A percentile compares a stretch with the other conserved stretches of the same genome.
phyloP scores from a whole-genome alignment of 129 eudicot genomes.

The Tanacetum coccineum region DNA sequence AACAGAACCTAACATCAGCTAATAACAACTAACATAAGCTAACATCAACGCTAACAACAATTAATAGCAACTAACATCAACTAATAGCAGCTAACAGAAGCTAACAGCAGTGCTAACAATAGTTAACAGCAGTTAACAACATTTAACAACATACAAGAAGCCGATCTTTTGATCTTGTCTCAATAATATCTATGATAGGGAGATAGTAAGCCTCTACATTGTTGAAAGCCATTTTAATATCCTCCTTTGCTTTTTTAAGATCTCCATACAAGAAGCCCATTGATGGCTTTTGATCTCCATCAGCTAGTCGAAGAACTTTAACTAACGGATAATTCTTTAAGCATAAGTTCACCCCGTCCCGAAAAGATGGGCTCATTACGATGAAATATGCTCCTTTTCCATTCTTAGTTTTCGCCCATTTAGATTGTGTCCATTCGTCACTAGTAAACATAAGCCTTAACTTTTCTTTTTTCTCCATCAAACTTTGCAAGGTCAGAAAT shows the following conservation, averaged over 20 bases:
- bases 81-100: no score
- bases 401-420: no score
- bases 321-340: constrained; percentile 7
- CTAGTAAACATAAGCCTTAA: no score
- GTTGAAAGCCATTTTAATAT: constrained; percentile 1
- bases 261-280: constrained; percentile 8
- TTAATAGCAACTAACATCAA: no score
- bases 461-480: no score
- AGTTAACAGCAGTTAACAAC: not conserved
- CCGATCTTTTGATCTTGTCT: not conserved
- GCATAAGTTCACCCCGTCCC: not conserved
- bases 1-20: no score
- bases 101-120: no score
- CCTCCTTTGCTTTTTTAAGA: not conserved
- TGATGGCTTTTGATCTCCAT: constrained; percentile 2
- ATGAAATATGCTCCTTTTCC: not conserved
- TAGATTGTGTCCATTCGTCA: no score
- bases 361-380: not conserved
- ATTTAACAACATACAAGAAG: not conserved
- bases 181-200: not conserved
- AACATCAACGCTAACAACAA: no score
- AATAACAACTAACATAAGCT: no score
- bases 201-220: not conserved
- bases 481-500: no score
- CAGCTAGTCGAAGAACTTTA: not conserved